phyloP scores from a whole-genome alignment of 1,284 basidiomycete species.

The Trichosporon inkin region DNA sequence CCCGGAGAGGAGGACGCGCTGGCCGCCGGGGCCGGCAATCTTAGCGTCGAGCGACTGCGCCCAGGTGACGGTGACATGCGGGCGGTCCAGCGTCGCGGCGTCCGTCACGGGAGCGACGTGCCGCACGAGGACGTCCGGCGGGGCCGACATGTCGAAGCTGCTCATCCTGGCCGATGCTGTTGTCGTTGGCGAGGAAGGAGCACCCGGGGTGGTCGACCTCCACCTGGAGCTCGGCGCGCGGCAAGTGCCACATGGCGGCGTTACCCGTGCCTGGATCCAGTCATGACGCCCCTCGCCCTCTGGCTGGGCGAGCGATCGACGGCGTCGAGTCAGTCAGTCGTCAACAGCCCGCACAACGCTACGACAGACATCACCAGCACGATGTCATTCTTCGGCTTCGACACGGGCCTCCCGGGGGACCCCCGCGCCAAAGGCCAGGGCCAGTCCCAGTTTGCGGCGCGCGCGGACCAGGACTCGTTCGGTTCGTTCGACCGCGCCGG shows the following conservation, averaged over 20 bases:
- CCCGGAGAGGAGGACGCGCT: conserved; percentile 77
- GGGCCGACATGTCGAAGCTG: background rate
- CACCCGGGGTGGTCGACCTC: background rate
- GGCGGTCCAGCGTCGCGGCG: conserved; percentile 18
- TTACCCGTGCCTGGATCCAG: conserved; percentile 1
- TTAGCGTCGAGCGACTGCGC: conserved; percentile 92
- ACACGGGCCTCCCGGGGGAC: conserved; percentile 42
- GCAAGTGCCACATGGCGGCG: conserved; percentile 8
- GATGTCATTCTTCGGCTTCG: conserved; percentile 52
- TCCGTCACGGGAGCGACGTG: conserved; percentile 15
- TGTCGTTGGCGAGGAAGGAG: too few relatives aligned
- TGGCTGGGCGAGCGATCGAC: background rate
- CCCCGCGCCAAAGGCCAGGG: conserved; percentile 9
- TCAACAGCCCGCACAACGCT: background rate
- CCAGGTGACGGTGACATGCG: conserved; percentile 74
- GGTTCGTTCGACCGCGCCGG: conserved; percentile 50
- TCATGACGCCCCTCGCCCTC: conserved; percentile 4
- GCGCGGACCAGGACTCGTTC: conserved; percentile 29
- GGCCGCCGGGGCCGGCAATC: conserved; percentile 71
- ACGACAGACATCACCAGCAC: conserved; percentile 1
- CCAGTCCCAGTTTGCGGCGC: conserved; percentile 17
- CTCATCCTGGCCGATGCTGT: background rate
- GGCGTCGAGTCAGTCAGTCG: background rate
- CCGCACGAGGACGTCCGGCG: conserved; percentile 14
- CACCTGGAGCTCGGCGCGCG: background rate